Conservation (phyloP, 371 early-diverging fungal genomes). For the Rhizomucor miehei region DNA sequence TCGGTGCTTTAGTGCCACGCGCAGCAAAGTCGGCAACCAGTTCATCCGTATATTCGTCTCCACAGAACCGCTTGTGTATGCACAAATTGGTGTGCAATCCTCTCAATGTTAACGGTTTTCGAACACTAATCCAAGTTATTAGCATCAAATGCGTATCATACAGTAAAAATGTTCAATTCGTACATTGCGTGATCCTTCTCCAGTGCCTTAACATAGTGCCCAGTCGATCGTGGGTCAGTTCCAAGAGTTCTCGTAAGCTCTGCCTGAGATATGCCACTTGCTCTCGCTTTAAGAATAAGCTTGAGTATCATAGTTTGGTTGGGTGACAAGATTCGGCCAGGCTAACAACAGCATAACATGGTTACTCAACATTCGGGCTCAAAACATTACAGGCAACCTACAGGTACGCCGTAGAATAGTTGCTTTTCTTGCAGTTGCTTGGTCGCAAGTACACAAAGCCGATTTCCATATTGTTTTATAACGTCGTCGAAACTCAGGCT, state of each 20-base stretch:
- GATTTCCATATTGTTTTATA: slow-evolving; percentile 18
- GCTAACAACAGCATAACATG: no score
- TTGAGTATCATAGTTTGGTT: slow-evolving; percentile 22
- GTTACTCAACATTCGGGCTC: no score
- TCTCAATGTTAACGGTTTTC: slow-evolving; percentile 17
- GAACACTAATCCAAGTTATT: slow-evolving; percentile 11
- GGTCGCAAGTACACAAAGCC: slow-evolving; percentile 20
- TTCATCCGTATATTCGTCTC: neutral
- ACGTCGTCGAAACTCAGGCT: slow-evolving; percentile 19
- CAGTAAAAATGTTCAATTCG: neutral
- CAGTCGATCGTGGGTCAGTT: slow-evolving; percentile 40
- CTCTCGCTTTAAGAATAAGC: slow-evolving; percentile 18
- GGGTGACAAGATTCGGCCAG: slow-evolving; percentile 17
- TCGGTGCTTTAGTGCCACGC: slow-evolving; percentile 3
- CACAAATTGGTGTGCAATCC: slow-evolving; percentile 33
- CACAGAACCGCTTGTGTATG: slow-evolving; percentile 23
- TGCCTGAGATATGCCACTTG: slow-evolving; percentile 32
- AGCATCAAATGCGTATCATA: neutral
- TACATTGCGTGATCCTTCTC: slow-evolving; percentile 38
- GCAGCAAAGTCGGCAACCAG: neutral
- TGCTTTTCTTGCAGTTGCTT: slow-evolving; percentile 30
- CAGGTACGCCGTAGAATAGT: slow-evolving; percentile 26
- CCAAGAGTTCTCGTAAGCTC: slow-evolving; percentile 19
- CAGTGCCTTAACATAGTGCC: slow-evolving; percentile 35
- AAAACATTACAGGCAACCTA: slow-evolving; percentile 10